A percentile compares a stretch with the other conserved stretches of the same genome.
Conservation (phyloP, 108 stramenopile genomes). For the Stephanodiscus triporus region DNA sequence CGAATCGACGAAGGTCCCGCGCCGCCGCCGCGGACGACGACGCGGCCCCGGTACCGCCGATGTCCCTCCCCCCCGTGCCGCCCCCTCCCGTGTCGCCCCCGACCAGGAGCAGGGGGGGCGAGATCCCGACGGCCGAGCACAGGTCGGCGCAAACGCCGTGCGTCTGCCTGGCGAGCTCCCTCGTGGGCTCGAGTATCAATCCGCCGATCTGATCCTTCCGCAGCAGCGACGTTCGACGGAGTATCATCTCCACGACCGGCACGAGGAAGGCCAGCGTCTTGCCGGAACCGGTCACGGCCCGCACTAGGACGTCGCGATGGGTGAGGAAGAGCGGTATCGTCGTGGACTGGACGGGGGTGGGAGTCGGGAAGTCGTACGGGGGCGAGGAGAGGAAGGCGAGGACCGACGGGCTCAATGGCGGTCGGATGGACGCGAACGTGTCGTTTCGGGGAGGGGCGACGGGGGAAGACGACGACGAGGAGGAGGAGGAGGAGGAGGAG, state of each 20-base stretch:
- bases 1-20: slow-evolving; percentile 79
- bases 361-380: slow-evolving; percentile 67
- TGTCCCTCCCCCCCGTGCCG: slow-evolving; percentile 32
- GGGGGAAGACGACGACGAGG: not conserved
- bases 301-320: slow-evolving; percentile 96
- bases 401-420: slow-evolving; percentile 60
- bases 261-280: slow-evolving; percentile 98
- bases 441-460: slow-evolving; percentile 2
- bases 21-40: slow-evolving; percentile 69
- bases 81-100: slow-evolving; percentile 74
- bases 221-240: slow-evolving; percentile 55
- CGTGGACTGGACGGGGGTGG: slow-evolving; percentile 94
- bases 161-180: slow-evolving; percentile 96
- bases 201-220: slow-evolving; percentile 71
- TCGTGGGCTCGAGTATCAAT: slow-evolving; percentile 91
- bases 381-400: slow-evolving; percentile 59
- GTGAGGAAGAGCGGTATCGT: slow-evolving; percentile 95
- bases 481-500: not conserved
- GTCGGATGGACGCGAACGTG: slow-evolving; percentile 37
- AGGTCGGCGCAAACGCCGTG: slow-evolving; percentile 69
- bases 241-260: slow-evolving; percentile 91
- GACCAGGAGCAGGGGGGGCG: slow-evolving; percentile 73
- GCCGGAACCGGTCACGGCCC: slow-evolving; percentile 96
- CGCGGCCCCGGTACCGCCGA: slow-evolving; percentile 7
- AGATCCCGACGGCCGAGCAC: slow-evolving; percentile 52